Conservation (phyloP, 176 grass and related monocot species). For the Pontederia paniculata region DNA sequence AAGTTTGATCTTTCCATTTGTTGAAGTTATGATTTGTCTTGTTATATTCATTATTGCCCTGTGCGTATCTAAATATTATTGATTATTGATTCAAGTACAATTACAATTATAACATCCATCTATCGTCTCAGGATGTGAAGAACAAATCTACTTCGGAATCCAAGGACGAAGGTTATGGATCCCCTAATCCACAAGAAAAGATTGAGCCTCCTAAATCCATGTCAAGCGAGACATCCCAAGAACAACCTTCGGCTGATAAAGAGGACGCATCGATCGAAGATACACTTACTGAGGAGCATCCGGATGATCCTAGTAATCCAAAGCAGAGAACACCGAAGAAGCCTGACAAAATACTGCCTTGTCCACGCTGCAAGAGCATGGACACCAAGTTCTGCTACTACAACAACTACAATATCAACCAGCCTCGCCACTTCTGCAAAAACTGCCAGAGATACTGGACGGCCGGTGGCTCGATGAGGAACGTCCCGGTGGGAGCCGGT, state of each 20-base stretch:
- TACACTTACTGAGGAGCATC: not conserved
- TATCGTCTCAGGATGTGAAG: too few species aligned
- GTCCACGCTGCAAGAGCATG: constrained; percentile 10
- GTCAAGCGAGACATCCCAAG: not conserved
- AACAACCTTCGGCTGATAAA: not conserved
- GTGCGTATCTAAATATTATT: too few species aligned
- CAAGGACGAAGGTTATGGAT: not conserved
- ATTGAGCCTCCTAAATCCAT: not conserved
- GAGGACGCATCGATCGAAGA: not conserved
- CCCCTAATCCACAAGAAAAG: constrained; percentile 3
- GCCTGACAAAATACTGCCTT: constrained; percentile 21
- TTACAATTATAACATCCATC: too few species aligned
- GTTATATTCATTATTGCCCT: too few species aligned
- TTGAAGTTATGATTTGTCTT: too few species aligned
- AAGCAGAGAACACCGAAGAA: constrained; percentile 2
- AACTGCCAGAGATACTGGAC: constrained; percentile 24
- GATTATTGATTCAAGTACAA: too few species aligned
- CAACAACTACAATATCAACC: constrained; percentile 22
- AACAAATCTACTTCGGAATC: too few species aligned
- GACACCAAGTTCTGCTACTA: constrained; percentile 26
- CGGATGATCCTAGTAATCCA: not conserved
- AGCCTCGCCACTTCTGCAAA: constrained; percentile 22
- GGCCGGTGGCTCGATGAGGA: constrained; percentile 19
- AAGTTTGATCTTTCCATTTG: too few species aligned
- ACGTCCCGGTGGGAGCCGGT: constrained; percentile 16